phyloP scores from a whole-genome alignment of 1,284 basidiomycete genomes.

The Sphagnurus paluster region DNA sequence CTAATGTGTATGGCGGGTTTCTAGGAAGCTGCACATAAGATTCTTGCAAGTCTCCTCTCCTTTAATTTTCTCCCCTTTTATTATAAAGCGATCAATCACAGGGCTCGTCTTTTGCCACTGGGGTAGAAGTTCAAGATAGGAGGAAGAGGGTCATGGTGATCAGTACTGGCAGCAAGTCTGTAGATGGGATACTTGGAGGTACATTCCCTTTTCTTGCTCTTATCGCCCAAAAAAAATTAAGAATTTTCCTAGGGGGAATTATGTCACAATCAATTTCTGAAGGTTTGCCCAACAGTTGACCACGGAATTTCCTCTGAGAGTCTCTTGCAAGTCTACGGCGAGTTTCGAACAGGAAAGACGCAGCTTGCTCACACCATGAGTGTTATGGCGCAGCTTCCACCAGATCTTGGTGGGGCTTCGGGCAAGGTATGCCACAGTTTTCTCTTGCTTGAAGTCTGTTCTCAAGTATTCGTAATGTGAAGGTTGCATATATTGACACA shows the following conservation, averaged over 20 bases:
- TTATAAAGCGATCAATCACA: slow-evolving; percentile 29
- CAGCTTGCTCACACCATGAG: slow-evolving; percentile 93
- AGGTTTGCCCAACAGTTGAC: slow-evolving; percentile 44
- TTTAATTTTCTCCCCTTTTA: not conserved
- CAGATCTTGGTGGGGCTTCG: slow-evolving; percentile 85
- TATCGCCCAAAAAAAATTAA: not conserved
- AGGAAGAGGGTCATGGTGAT: slow-evolving; percentile 78
- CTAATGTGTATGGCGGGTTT: not conserved
- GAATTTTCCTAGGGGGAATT: slow-evolving; percentile 61
- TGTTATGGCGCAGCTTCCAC: slow-evolving; percentile 84
- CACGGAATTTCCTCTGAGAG: not conserved
- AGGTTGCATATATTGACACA: slow-evolving; percentile 93
- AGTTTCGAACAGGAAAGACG: slow-evolving; percentile 86
- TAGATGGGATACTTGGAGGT: slow-evolving; percentile 88
- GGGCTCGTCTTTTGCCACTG: slow-evolving; percentile 88
- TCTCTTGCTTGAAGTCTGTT: not conserved
- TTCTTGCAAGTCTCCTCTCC: slow-evolving; percentile 51
- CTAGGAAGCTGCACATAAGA: slow-evolving; percentile 85
- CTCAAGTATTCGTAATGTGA: too few relatives aligned
- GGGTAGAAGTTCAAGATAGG: slow-evolving; percentile 84
- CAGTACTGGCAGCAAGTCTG: slow-evolving; percentile 89
- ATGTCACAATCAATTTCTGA: slow-evolving; percentile 92
- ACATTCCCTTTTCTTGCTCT: slow-evolving; percentile 3
- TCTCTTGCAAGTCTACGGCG: slow-evolving; percentile 62
- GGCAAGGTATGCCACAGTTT: slow-evolving; percentile 62